phyloP scores from a whole-genome alignment of 2,329 filamentous ascomycete species.

The Ramularia collo-cygni region DNA sequence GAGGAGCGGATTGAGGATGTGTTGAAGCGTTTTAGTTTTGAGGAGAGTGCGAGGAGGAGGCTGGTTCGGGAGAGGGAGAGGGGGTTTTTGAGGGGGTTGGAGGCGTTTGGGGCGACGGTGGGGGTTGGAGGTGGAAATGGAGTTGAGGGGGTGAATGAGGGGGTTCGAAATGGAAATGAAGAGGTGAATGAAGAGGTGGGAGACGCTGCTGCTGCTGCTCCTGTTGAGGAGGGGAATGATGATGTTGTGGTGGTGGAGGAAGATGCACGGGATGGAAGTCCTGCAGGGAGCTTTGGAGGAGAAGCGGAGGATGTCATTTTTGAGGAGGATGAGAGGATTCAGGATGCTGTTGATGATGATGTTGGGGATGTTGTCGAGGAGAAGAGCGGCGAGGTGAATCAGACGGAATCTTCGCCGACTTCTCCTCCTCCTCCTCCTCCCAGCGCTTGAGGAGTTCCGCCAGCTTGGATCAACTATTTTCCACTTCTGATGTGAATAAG shows the following conservation, averaged over 20 bases:
- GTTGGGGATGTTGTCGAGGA: no score
- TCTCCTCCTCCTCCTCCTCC: no score
- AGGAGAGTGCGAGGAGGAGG: conserved; percentile 22
- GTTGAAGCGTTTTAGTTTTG: conserved; percentile 51
- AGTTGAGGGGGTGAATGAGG: not conserved
- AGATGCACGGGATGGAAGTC: no score
- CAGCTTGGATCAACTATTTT: no score
- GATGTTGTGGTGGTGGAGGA: not conserved
- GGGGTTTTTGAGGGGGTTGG: conserved; percentile 17
- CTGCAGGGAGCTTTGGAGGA: not conserved
- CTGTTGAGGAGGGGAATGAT: not conserved
- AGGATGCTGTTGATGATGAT: no score
- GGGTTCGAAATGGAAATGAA: not conserved
- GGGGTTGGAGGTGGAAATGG: conserved; percentile 4
- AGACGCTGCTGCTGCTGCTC: conserved; percentile 26
- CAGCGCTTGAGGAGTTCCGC: no score
- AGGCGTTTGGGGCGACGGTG: conserved; percentile 4
- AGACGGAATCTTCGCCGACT: no score
- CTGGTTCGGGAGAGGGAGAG: conserved; percentile 24
- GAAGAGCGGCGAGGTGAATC: no score
- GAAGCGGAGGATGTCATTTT: conserved; percentile 1
- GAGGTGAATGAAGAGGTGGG: conserved; percentile 32
- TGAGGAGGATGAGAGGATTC: not conserved
- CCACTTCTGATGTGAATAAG: no score
- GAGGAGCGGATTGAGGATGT: conserved; percentile 67